phyloP scores from a whole-genome alignment of 305 asterid genomes.

The Withania somnifera region DNA sequence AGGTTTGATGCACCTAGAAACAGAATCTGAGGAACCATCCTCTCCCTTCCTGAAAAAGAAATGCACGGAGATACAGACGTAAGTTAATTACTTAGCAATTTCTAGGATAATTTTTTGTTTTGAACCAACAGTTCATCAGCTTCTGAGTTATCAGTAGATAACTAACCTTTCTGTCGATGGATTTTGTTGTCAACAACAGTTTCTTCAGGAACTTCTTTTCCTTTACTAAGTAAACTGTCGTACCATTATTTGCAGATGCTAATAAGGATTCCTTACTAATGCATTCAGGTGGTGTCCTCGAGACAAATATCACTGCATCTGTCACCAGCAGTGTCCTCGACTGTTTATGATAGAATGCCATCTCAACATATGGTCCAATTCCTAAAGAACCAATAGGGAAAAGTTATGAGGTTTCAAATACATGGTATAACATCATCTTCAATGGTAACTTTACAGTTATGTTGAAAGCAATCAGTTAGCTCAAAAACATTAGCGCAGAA shows the following conservation, averaged over 20 bases:
- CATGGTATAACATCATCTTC: neutral
- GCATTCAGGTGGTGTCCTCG: constrained; percentile 74
- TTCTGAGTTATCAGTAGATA: neutral
- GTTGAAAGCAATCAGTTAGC: neutral
- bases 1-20: constrained; percentile 98
- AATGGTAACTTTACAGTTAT: neutral
- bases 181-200: constrained; percentile 65
- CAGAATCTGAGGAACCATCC: constrained; percentile 97
- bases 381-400: constrained; percentile 28
- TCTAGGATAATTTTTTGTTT: neutral
- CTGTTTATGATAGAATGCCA: constrained; percentile 85
- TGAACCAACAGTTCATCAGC: neutral
- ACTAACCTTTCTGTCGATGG: constrained; percentile 66
- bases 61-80: neutral
- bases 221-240: constrained; percentile 94
- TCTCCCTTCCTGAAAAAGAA: constrained; percentile 67
- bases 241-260: constrained; percentile 73
- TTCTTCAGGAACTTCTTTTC: constrained; percentile 65
- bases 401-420: neutral
- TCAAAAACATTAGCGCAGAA: neutral
- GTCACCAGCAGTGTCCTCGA: constrained; percentile 73
- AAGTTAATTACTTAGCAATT: neutral
- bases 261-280: constrained; percentile 78
- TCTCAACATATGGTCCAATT: constrained; percentile 96
- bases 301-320: constrained; percentile 89